phyloP scores from a whole-genome alignment of 177 flowering plant species.

The Telopea speciosissima region DNA sequence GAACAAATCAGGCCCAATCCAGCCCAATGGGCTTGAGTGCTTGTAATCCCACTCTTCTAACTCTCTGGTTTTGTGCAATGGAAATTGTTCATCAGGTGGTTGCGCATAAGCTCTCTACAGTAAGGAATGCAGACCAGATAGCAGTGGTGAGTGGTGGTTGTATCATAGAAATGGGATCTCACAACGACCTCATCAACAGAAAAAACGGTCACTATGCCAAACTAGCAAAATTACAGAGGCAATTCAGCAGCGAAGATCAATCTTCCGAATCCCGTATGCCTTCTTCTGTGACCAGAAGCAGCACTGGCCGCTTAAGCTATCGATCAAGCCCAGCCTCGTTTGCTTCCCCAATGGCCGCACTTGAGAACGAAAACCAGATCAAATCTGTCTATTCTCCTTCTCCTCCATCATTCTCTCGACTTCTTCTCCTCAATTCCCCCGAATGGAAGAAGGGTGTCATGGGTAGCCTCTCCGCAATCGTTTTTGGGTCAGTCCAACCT shows the following conservation, averaged over 20 bases:
- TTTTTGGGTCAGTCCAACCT: slow-evolving; percentile 78
- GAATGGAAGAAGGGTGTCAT: slow-evolving; percentile 73
- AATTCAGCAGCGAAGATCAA: slow-evolving; percentile 43
- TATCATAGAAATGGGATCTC: slow-evolving; percentile 66
- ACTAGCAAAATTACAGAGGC: slow-evolving; percentile 66
- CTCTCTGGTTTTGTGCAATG: too few relatives aligned
- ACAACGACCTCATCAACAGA: slow-evolving; percentile 49
- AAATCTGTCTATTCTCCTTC: slow-evolving; percentile 20
- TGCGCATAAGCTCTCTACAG: slow-evolving; percentile 83
- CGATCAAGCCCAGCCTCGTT: slow-evolving; percentile 53
- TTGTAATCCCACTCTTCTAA: too few relatives aligned
- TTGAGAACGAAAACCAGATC: slow-evolving; percentile 5
- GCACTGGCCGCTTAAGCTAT: slow-evolving; percentile 45
- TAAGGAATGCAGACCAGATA: slow-evolving; percentile 69
- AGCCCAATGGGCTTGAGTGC: too few relatives aligned
- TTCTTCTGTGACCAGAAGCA: slow-evolving; percentile 41
- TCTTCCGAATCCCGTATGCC: slow-evolving; percentile 19
- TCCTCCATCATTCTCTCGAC: slow-evolving; percentile 64
- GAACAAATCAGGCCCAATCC: too few relatives aligned
- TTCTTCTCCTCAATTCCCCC: slow-evolving; percentile 49
- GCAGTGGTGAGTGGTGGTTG: slow-evolving; percentile 62
- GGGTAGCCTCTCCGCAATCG: slow-evolving; percentile 72
- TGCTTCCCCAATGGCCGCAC: slow-evolving; percentile 31
- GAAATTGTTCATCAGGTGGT: slow-evolving; percentile 49
- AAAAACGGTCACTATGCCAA: slow-evolving; percentile 63